These are phyloP conservation scores for Neurospora crassa DNA, from an alignment of 2,329 filamentous ascomycete species.

Conservation along the genomic window DNA sequence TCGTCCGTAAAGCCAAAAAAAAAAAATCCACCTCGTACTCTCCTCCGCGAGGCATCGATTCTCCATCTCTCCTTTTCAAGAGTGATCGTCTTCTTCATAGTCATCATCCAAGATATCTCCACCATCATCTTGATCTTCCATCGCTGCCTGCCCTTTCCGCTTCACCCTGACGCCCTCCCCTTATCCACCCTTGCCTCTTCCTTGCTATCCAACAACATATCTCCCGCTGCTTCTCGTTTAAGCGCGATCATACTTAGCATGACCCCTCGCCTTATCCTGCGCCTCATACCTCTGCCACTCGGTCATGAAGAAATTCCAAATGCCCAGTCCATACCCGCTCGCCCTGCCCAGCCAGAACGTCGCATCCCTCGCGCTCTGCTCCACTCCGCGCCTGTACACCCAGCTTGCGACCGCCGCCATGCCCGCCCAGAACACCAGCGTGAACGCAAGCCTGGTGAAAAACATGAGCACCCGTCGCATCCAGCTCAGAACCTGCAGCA, in stretches of 20 bases:
- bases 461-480: conserved; percentile 64
- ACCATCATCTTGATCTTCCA: neutral
- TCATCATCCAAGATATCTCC: neutral
- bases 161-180: neutral
- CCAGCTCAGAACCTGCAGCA: conserved; percentile 60
- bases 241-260: neutral
- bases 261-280: conserved; percentile 20
- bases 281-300: conserved; percentile 51
- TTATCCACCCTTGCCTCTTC: neutral
- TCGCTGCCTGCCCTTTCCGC: neutral
- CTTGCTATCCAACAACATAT: neutral
- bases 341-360: conserved; percentile 33
- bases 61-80: neutral
- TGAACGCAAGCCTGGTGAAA: conserved; percentile 60
- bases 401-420: conserved; percentile 44
- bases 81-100: neutral
- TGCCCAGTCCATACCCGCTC: conserved; percentile 35
- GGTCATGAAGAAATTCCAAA: conserved; percentile 44
- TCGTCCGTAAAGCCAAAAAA: neutral
- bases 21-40: neutral
- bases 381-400: conserved; percentile 56
- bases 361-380: conserved; percentile 53
- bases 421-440: conserved; percentile 54
- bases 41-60: neutral
- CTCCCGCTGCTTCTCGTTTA: neutral